A percentile compares a stretch with the other conserved stretches of the same genome.
phyloP scores from a whole-genome alignment of 2,329 filamentous ascomycete genomes.

The Beauveria australis region DNA sequence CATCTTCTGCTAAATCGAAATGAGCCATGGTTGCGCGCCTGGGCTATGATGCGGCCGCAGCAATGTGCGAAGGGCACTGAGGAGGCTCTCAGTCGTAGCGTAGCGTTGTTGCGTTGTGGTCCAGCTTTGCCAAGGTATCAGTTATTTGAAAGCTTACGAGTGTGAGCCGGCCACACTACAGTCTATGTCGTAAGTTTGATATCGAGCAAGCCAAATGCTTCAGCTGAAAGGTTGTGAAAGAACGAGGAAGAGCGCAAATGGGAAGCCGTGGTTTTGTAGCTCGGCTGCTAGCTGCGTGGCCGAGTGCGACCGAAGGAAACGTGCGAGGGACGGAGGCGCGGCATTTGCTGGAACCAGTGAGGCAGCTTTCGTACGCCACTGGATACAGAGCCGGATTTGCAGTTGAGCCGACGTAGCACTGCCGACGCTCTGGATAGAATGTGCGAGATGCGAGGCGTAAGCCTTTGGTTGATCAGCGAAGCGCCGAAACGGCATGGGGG shows the following conservation, averaged over 20 bases:
- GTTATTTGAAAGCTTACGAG: not conserved
- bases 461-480: not conserved
- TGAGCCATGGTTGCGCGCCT: conserved; percentile 19
- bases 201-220: not conserved
- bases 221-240: not conserved
- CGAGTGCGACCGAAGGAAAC: not conserved
- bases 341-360: not conserved
- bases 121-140: not conserved
- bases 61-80: not conserved
- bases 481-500: not conserved
- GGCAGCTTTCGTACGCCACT: conserved; percentile 4
- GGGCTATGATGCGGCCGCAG: not conserved
- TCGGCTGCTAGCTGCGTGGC: not conserved
- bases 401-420: conserved; percentile 6
- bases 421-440: not conserved
- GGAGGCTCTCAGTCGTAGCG: not conserved
- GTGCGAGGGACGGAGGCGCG: not conserved
- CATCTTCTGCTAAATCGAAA: conserved; percentile 22
- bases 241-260: not conserved
- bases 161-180: conserved; percentile 2
- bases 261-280: not conserved
- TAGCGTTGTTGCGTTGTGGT: not conserved
- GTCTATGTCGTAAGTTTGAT: not conserved
- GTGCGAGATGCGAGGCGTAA: conserved; percentile 7
- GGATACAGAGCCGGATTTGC: not conserved